These are phyloP conservation scores for Penicillium carneum DNA, from an alignment of 2,329 filamentous ascomycete species.

Conservation along the genomic window DNA sequence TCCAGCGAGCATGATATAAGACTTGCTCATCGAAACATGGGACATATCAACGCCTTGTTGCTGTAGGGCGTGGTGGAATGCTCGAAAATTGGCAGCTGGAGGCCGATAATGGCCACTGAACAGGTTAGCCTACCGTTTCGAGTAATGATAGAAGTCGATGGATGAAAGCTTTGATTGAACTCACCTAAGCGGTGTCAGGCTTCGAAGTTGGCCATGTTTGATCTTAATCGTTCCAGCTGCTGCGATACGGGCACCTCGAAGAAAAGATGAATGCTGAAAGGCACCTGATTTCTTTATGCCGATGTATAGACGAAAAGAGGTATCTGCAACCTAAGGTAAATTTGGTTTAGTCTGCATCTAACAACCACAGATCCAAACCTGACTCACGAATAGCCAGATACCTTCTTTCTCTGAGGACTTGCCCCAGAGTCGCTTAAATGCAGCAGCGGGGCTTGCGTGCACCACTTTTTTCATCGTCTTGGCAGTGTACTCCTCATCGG, in stretches of 20 bases:
- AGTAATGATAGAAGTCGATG: neutral
- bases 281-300: conserved; percentile 88
- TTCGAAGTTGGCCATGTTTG: conserved; percentile 77
- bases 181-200: conserved; percentile 67
- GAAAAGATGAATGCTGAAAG: conserved; percentile 90
- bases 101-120: conserved; percentile 83
- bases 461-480: conserved; percentile 67
- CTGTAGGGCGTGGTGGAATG: conserved; percentile 76
- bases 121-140: conserved; percentile 41
- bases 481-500: conserved; percentile 67
- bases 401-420: conserved; percentile 79
- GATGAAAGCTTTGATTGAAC: neutral
- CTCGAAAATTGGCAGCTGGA: conserved; percentile 80
- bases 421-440: conserved; percentile 79
- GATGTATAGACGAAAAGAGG: conserved; percentile 78
- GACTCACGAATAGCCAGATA: conserved; percentile 83
- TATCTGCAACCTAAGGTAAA: conserved; percentile 64
- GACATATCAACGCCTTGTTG: conserved; percentile 79
- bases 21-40: conserved; percentile 78
- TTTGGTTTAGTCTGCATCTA: neutral
- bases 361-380: neutral
- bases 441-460: conserved; percentile 72
- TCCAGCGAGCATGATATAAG: conserved; percentile 81
- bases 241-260: conserved; percentile 80
- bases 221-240: conserved; percentile 86